Evolutionary conservation across 148 eudicot species (phyloP), one percentile per base, ranked within the genome.

Genomic region (Gaultheria prostrata): DNA sequence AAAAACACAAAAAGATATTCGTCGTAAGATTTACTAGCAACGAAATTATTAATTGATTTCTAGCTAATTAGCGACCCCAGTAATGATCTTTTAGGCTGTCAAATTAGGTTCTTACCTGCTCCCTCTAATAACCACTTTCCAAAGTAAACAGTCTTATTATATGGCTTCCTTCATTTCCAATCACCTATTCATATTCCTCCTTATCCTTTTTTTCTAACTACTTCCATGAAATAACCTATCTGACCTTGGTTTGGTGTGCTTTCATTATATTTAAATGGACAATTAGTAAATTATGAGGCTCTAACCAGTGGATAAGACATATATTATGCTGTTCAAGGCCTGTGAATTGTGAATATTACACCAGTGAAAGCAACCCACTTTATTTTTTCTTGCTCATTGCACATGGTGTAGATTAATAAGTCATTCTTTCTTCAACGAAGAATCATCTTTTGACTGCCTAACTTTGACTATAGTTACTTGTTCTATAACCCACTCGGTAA

Each of bases 51-150:
- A 80, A 17, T 80, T 10, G 75, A 53, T 32, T 53, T 28, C 45
- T 26, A 78, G 79, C 79, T 49, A 13, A 18, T 46, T 81, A 70
- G 73, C 72, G 78, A 54, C 78, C 78, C 50, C 32, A 51, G 13
- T 48, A 53, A 21, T 50, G 32, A 73, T 50, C 49, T 76, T 71
- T 71, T n/a, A 26, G 71, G 75, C 35, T 71, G 50, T 50, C 78
- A 71, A 50, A 33, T 54, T 33, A 35, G 26, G 57, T 35, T 82
- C 46, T 81, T 81, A 81, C 83, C 83, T 69, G 77, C 82, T 43
- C 73, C 73, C 73, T 43, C 28, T 57, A 20, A 48, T 14, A 13
- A 48, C 0, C 79, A 32, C n/a, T 21, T 81, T 71, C 78, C 33
- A 51, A 72, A 71, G 48, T 30, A 57, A 33, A 49, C 43, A 71